Evolutionary conservation across 164 flowering plant genomes (phyloP), one percentile per base, ranked within the genome.

Genomic region (Macadamia integrifolia): DNA sequence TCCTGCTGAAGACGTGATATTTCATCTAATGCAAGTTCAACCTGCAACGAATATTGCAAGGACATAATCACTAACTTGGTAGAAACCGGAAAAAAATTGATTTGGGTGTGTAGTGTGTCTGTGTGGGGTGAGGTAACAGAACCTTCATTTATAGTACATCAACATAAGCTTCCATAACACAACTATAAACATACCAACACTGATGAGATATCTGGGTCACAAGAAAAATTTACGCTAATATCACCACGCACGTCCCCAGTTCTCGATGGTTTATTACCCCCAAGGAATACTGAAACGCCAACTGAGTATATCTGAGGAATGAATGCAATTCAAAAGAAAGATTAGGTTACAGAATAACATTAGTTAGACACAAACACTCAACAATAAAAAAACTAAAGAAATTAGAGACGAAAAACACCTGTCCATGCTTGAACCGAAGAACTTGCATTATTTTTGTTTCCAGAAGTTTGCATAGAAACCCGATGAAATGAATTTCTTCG

Each of bases 401-500:
- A 3, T 1, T 3, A 40, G 14, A 64, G 31, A 32, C 23, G 29
- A 11, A 30, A 53, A 73, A 59, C 57, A 93, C 98, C 92, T 93
- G 97, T 57, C 98, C 97, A 82, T 87, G 90, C 84, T 88, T 88
- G 80, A 93, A 93, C 23, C 98, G 93, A 15, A 93, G 89, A 80
- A 88, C 86, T 70, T 93, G 98, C 84, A 89, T 74, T 49, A 93
- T 84, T 78, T 86, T 93, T 72, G 94, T 87, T 74, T 93, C 98
- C 58, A 93, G 80, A 78, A 89, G 91, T 80, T 91, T 93, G 87
- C 93, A 84, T 70, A 93, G 63, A 71, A 91, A 87, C 46, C 98
- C 97, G 77, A 87, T 77, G 75, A 72, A 86, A 80, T 93, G 97
- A 76, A 87, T 82, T 78, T 91, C 98, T 80, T 91, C 96, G 69